phyloP scores from a whole-genome alignment of 192 early-diverging fungal genomes.

The Backusella sp. region DNA sequence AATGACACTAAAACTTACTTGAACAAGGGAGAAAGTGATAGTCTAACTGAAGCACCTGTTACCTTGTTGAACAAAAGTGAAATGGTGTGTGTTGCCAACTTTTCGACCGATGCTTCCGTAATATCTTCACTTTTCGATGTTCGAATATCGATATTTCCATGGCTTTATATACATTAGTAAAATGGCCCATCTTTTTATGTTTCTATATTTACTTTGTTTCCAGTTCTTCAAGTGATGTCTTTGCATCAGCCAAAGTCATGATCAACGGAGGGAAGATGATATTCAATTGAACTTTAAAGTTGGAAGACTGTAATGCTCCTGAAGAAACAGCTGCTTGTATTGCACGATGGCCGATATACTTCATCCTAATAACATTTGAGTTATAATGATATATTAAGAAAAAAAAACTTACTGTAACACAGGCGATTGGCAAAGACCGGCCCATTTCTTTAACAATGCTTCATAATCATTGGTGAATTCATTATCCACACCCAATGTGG shows the following conservation, averaged over 20 bases:
- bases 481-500: constrained; percentile 68
- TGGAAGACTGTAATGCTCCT: constrained; percentile 58
- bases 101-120: background rate
- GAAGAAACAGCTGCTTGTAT: constrained; percentile 62
- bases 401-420: constrained; percentile 25
- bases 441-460: constrained; percentile 53
- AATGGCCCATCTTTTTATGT: background rate
- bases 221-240: background rate
- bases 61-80: constrained; percentile 10
- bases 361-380: constrained; percentile 2
- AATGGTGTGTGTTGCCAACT: constrained; percentile 3
- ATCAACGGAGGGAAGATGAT: constrained; percentile 56
- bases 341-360: constrained; percentile 60
- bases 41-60: constrained; percentile 19
- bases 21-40: constrained; percentile 16
- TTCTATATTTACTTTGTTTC: background rate
- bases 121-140: background rate
- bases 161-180: background rate
- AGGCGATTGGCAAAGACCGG: constrained; percentile 38
- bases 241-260: constrained; percentile 8
- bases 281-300: constrained; percentile 61
- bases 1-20: constrained; percentile 8
- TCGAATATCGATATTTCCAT: background rate
- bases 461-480: constrained; percentile 59
- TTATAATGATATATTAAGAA: background rate